Evolutionary conservation across 805 yeast species (phyloP).

Genomic region (Starmerella gropengiesseri): DNA sequence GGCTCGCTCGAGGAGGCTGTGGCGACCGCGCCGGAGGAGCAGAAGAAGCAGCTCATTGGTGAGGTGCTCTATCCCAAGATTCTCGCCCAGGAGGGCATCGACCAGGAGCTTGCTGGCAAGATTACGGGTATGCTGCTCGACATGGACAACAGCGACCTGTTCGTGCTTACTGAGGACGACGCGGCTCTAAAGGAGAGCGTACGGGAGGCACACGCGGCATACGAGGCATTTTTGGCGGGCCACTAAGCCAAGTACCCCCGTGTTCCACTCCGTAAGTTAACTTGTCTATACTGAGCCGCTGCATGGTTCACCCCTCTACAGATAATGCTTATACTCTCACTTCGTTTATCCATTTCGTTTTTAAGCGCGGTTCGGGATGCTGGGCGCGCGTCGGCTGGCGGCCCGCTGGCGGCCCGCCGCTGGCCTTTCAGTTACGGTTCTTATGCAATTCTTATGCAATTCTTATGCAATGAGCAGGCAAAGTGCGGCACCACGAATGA

Average conservation of each 20-base stretch:
- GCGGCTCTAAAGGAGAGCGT: conserved; percentile 81
- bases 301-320: too few species aligned
- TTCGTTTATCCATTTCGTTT: too few species aligned
- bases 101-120: conserved; percentile 93
- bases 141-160: conserved; percentile 82
- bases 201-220: conserved; percentile 89
- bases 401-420: too few species aligned
- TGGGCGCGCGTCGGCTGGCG: too few species aligned
- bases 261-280: not conserved
- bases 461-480: too few species aligned
- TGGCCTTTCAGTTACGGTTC: too few species aligned
- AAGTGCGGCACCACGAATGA: too few species aligned
- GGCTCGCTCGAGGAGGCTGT: conserved; percentile 54
- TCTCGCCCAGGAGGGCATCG: conserved; percentile 75
- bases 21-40: conserved; percentile 54
- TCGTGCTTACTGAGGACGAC: conserved; percentile 81
- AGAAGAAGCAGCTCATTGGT: conserved; percentile 95
- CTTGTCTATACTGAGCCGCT: not conserved
- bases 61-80: conserved; percentile 94
- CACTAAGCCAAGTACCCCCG: conserved; percentile 23
- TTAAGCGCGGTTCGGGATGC: too few species aligned
- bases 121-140: conserved; percentile 98
- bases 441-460: too few species aligned
- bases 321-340: too few species aligned
- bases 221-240: conserved; percentile 70